Conservation (phyloP, 352 stramenopile species). For the Pythium sp. region DNA sequence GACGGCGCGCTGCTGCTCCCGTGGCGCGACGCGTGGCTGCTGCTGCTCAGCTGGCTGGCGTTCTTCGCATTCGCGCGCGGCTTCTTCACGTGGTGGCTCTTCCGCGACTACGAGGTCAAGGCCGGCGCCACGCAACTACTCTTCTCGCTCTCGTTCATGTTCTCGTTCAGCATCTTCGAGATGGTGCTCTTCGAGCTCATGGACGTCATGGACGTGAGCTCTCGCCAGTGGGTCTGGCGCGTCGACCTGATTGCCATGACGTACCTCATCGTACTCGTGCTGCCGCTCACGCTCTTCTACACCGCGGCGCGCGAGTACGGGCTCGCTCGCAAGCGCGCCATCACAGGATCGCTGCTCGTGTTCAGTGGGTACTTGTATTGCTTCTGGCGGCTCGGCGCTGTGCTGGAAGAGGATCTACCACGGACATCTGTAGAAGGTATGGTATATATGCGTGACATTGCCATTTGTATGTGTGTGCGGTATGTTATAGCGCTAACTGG, state of each 20-base stretch:
- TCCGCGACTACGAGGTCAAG: slow-evolving; percentile 81
- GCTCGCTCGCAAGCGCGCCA: slow-evolving; percentile 25
- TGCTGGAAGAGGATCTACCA: slow-evolving; percentile 45
- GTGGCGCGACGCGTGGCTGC: slow-evolving; percentile 25
- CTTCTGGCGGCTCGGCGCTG: slow-evolving; percentile 68
- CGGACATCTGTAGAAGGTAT: slow-evolving; percentile 46
- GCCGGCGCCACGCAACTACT: slow-evolving; percentile 50
- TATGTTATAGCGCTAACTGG: background rate
- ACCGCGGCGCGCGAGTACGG: slow-evolving; percentile 66
- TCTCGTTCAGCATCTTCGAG: slow-evolving; percentile 79
- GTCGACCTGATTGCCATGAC: slow-evolving; percentile 76
- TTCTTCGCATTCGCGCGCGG: slow-evolving; percentile 70
- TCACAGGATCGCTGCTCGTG: slow-evolving; percentile 20
- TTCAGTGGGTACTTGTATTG: slow-evolving; percentile 63
- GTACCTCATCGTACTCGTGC: slow-evolving; percentile 70
- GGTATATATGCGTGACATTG: background rate
- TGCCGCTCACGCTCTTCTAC: slow-evolving; percentile 77
- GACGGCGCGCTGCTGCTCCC: slow-evolving; percentile 28
- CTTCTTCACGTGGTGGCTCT: slow-evolving; percentile 85
- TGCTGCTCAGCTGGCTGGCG: slow-evolving; percentile 40
- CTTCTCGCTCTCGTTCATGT: slow-evolving; percentile 72
- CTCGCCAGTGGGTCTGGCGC: slow-evolving; percentile 75
- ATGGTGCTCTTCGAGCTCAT: slow-evolving; percentile 82
- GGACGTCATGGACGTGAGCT: slow-evolving; percentile 54
- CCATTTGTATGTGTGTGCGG: background rate